phyloP scores from a whole-genome alignment of 345 rosid species.

The Isatis tinctoria region DNA sequence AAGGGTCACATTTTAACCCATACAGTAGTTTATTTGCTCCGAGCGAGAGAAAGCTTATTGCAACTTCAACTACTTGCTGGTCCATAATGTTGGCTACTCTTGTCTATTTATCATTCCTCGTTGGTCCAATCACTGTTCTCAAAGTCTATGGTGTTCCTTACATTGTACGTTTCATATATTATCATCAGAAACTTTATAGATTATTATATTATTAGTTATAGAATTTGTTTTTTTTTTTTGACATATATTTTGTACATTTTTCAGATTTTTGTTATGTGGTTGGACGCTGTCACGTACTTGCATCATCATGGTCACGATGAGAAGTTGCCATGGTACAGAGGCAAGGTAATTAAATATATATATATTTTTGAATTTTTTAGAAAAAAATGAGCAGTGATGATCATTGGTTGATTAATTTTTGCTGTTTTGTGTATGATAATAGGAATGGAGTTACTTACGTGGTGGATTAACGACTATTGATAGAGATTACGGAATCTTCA shows the following conservation, averaged over 20 bases:
- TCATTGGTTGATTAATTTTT: neutral
- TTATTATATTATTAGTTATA: neutral
- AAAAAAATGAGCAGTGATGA: neutral
- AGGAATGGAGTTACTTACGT: constrained; percentile 88
- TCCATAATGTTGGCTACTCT: constrained; percentile 47
- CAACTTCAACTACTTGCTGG: constrained; percentile 76
- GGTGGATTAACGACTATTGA: constrained; percentile 92
- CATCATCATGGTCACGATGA: constrained; percentile 83
- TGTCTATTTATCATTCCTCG: constrained; percentile 29
- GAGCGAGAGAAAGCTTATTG: constrained; percentile 59
- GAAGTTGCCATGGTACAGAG: constrained; percentile 92
- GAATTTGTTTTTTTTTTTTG: neutral
- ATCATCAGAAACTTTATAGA: neutral
- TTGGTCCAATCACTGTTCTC: constrained; percentile 48
- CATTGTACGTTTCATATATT: constrained; percentile 34
- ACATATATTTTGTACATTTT: neutral
- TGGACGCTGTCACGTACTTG: constrained; percentile 81
- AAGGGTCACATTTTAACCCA: constrained; percentile 92
- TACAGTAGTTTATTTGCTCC: constrained; percentile 61
- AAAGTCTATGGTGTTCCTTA: constrained; percentile 77
- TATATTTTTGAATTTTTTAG: neutral
- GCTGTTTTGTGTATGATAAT: neutral
- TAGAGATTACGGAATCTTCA: constrained; percentile 75
- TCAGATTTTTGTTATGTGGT: constrained; percentile 79
- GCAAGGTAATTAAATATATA: constrained; percentile 60